A percentile compares a stretch with the other conserved stretches of the same genome.
Conservation (phyloP, 805 yeast species). For the Metschnikowia rubicola region DNA sequence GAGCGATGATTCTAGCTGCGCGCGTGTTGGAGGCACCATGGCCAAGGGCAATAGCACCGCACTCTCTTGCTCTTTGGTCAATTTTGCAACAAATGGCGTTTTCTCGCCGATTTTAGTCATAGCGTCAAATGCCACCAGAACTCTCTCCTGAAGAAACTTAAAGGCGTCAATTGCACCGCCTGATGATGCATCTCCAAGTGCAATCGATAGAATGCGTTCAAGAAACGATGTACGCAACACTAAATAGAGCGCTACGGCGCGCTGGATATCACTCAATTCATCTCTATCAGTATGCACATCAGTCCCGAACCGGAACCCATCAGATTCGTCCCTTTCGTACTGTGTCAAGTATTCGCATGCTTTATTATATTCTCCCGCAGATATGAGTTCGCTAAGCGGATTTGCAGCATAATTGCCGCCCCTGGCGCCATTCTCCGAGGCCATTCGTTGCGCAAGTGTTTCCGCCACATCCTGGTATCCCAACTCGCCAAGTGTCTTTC, state of each 20-base stretch:
- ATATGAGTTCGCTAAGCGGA: constrained; percentile 5
- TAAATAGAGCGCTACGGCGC: constrained; percentile 9
- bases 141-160: constrained; percentile 4
- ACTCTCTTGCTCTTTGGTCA: constrained; percentile 11
- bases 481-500: constrained; percentile 28
- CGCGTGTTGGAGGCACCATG: constrained; percentile 8
- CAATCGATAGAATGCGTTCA: constrained; percentile 7
- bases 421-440: not conserved
- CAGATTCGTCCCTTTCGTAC: not conserved
- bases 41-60: constrained; percentile 13
- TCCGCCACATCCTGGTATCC: constrained; percentile 28
- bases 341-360: no score
- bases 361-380: constrained; percentile 3
- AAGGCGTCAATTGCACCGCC: constrained; percentile 1
- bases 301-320: not conserved
- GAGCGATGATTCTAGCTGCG: not conserved
- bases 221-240: constrained; percentile 10
- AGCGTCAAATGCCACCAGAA: constrained; percentile 3
- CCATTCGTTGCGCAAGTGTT: constrained; percentile 13
- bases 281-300: not conserved
- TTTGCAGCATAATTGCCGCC: not conserved
- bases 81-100: not conserved
- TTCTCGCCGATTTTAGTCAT: not conserved
- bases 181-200: constrained; percentile 1
- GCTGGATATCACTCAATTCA: constrained; percentile 1